A percentile compares a stretch with the other conserved stretches of the same genome.
phyloP scores from a whole-genome alignment of 306 rosid species.

The Prunus armeniaca region DNA sequence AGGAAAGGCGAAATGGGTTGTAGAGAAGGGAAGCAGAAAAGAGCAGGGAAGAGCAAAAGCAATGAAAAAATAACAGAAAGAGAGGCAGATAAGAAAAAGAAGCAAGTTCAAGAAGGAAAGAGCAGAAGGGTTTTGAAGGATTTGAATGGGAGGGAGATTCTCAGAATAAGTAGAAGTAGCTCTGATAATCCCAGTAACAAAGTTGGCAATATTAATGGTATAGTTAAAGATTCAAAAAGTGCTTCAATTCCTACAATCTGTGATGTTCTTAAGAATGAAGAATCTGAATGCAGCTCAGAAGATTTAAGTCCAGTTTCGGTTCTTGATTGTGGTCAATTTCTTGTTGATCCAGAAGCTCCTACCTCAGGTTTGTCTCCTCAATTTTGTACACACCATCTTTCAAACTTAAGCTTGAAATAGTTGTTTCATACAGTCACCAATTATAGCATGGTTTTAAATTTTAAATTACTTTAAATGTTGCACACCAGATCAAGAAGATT shows the following conservation, averaged over 20 bases:
- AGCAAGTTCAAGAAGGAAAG: conserved; percentile 13
- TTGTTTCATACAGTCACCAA: neutral
- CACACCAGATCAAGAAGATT: conserved; percentile 34
- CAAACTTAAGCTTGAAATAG: neutral
- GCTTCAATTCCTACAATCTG: conserved; percentile 23
- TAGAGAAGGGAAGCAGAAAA: conserved; percentile 44
- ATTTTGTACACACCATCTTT: neutral
- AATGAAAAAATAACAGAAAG: conserved; percentile 39
- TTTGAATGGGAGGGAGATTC: conserved; percentile 33
- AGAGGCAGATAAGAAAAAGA: conserved; percentile 19
- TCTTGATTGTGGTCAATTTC: conserved; percentile 51
- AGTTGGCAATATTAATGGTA: conserved; percentile 11
- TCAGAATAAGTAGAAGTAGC: conserved; percentile 21
- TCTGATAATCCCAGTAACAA: neutral
- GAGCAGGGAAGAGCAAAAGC: conserved; percentile 18
- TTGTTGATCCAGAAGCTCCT: conserved; percentile 29
- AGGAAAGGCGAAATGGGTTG: conserved; percentile 22
- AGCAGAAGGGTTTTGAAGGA: conserved; percentile 8
- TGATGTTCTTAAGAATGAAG: conserved; percentile 27
- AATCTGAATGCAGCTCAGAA: conserved; percentile 50
- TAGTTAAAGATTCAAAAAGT: conserved; percentile 18
- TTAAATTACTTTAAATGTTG: neutral
- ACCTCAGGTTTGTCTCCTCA: conserved; percentile 50
- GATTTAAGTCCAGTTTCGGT: conserved; percentile 89
- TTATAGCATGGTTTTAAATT: neutral